A percentile compares a stretch with the other conserved stretches of the same genome.
These are phyloP conservation scores for Lotmaria passim DNA, from an alignment of 208 protist species.

Conservation along the genomic window DNA sequence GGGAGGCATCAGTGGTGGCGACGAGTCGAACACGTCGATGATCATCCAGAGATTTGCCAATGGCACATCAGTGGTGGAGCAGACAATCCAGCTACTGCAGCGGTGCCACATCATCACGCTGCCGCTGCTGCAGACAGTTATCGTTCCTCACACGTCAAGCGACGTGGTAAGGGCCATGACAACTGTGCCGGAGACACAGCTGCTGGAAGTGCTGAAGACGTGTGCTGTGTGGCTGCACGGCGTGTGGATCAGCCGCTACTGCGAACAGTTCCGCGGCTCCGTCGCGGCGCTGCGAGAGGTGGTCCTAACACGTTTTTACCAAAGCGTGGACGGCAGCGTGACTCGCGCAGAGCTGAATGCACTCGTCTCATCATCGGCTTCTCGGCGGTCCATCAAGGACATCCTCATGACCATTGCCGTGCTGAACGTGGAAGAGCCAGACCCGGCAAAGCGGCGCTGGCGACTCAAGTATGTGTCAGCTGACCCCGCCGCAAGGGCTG, in stretches of 20 bases:
- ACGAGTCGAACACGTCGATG: slow-evolving; percentile 40
- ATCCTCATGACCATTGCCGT: slow-evolving; percentile 62
- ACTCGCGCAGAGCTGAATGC: slow-evolving; percentile 65
- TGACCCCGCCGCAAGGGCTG: slow-evolving; percentile 25
- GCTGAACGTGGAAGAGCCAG: slow-evolving; percentile 53
- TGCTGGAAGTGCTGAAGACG: slow-evolving; percentile 56
- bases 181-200: slow-evolving; percentile 29
- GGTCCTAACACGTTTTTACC: slow-evolving; percentile 65
- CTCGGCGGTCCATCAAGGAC: slow-evolving; percentile 63
- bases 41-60: slow-evolving; percentile 74
- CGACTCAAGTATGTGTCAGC: slow-evolving; percentile 59
- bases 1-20: slow-evolving; percentile 77
- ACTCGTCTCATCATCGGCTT: slow-evolving; percentile 41
- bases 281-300: slow-evolving; percentile 78
- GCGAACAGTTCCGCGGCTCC: slow-evolving; percentile 61
- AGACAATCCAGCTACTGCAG: slow-evolving; percentile 58
- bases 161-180: slow-evolving; percentile 34
- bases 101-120: slow-evolving; percentile 76
- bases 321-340: slow-evolving; percentile 62
- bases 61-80: slow-evolving; percentile 49
- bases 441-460: slow-evolving; percentile 68
- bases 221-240: slow-evolving; percentile 81
- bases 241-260: slow-evolving; percentile 77
- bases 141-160: slow-evolving; percentile 25
- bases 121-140: slow-evolving; percentile 24